Conservation (phyloP, 805 yeast genomes). For the Barnettozyma californica region DNA sequence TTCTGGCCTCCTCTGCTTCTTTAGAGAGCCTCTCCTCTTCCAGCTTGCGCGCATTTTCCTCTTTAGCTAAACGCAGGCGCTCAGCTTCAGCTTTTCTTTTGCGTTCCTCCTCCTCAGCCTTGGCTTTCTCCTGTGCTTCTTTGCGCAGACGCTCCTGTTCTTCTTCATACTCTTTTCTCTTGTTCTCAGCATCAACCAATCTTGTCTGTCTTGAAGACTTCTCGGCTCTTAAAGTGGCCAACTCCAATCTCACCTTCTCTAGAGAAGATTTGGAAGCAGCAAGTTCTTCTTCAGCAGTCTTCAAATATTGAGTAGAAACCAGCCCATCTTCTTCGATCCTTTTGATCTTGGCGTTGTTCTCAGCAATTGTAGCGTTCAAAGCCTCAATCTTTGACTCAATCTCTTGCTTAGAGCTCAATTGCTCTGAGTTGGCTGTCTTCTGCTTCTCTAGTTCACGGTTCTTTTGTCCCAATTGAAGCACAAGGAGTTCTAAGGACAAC, state of each 20-base stretch:
- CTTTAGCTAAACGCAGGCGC: constrained; percentile 57
- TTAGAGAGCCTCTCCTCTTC: constrained; percentile 10
- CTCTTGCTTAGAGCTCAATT: constrained; percentile 13
- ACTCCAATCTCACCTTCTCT: constrained; percentile 16
- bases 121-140: constrained; percentile 14
- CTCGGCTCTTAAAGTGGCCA: constrained; percentile 20
- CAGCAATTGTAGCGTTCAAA: constrained; percentile 16
- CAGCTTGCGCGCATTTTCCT: constrained; percentile 7
- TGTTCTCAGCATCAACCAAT: constrained; percentile 19
- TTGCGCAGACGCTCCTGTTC: constrained; percentile 13
- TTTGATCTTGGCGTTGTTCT: constrained; percentile 16
- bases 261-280: constrained; percentile 13
- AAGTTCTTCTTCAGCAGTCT: constrained; percentile 16
- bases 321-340: constrained; percentile 12
- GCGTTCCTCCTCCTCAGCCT: constrained; percentile 11
- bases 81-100: constrained; percentile 9
- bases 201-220: constrained; percentile 19
- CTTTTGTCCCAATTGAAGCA: constrained; percentile 22
- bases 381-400: constrained; percentile 17
- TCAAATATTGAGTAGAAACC: constrained; percentile 10
- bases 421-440: constrained; percentile 15
- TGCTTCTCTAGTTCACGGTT: constrained; percentile 22
- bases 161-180: constrained; percentile 21
- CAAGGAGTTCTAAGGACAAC: constrained; percentile 18
- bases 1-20: constrained; percentile 12